Percentiles rank a stretch among this genome's conserved stretches.
phyloP scores from a whole-genome alignment of 176 grass and related monocot species.

The Aegilops tauschii region DNA sequence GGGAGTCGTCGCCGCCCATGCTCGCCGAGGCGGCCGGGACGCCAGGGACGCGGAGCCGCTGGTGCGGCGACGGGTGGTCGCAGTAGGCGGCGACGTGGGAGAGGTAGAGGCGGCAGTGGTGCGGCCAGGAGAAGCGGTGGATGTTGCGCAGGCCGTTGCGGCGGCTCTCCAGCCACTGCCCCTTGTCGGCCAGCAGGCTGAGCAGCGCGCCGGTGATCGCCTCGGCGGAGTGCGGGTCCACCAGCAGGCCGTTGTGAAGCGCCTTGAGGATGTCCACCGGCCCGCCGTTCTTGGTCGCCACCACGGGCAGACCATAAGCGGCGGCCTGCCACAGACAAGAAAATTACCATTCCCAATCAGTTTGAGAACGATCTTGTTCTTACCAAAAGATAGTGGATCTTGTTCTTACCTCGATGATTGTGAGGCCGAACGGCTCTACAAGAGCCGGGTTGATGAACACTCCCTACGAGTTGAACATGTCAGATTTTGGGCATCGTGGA shows the following conservation, averaged over 20 bases:
- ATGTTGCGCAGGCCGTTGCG: conserved; percentile 91
- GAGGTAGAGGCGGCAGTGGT: conserved; percentile 94
- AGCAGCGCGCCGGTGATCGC: conserved; percentile 73
- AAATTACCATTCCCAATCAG: not conserved
- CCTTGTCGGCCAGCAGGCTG: conserved; percentile 71
- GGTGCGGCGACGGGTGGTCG: conserved; percentile 41
- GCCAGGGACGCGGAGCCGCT: conserved; percentile 38
- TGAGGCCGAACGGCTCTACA: conserved; percentile 91
- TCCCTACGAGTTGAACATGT: conserved; percentile 40
- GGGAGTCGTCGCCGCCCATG: conserved; percentile 29
- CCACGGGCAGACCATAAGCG: conserved; percentile 86
- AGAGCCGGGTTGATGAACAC: conserved; percentile 96
- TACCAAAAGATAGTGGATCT: not conserved
- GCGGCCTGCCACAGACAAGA: conserved; percentile 45
- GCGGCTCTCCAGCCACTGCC: conserved; percentile 80
- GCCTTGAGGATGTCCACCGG: conserved; percentile 94
- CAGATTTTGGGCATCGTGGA: not conserved
- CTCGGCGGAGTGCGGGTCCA: conserved; percentile 74
- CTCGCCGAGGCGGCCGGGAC: not conserved
- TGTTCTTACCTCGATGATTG: conserved; percentile 68
- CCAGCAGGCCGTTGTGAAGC: conserved; percentile 73
- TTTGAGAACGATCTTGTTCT: not conserved
- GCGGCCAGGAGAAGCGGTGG: conserved; percentile 94
- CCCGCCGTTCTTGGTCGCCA: conserved; percentile 86
- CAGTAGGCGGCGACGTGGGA: conserved; percentile 57